Evolutionary conservation across 176 grass and related monocot genomes (phyloP), one percentile per base, ranked within the genome.

Genomic region (Canna indica): DNA sequence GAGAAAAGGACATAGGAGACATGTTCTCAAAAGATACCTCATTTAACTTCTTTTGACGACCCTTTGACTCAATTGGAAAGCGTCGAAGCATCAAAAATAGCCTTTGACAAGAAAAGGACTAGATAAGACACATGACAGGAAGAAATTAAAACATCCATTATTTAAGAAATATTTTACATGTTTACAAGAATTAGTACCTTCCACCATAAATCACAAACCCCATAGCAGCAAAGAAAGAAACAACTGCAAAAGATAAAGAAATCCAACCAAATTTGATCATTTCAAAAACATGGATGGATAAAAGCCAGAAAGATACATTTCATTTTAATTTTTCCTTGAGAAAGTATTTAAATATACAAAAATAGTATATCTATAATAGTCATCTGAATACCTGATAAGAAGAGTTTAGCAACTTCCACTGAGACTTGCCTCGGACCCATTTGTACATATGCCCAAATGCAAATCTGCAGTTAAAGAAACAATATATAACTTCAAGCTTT

Each of bases 191-290:
- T 59, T 22, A 60, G 20, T 81, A 87, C 88, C 86, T 88, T 59
- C 88, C 86, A 65, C 88, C 93, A 53, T 92, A 92, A 1, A 90
- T 35, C 32, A 92, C 61, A 90, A 97, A 97, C 74, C 81, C 81
- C 45, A 92, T 63, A 58, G 93, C 93, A 46, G 86, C 73, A 27
- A 67, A 83, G 71, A 97, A 89, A 28, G 93, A 97, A 11, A 97
- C 83, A 33, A 72, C 82, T 84, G 72, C 47, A 26, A 42, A 47
- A 66, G 8, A 73, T 5, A 53, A 65, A 66, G 60, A 34, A 5
- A 11, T 39, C 45, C 22, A 61, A 81, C 7, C 29, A 30, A 47
- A 60, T 38, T 60, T 47, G 74, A 29, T 54, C 28, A 60, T 79
- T 57, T 62, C 83, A 83, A 72, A 78, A 80, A 47, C 86, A 89